phyloP scores from a whole-genome alignment of 2,329 filamentous ascomycete species.

The Colletotrichum scovillei region DNA sequence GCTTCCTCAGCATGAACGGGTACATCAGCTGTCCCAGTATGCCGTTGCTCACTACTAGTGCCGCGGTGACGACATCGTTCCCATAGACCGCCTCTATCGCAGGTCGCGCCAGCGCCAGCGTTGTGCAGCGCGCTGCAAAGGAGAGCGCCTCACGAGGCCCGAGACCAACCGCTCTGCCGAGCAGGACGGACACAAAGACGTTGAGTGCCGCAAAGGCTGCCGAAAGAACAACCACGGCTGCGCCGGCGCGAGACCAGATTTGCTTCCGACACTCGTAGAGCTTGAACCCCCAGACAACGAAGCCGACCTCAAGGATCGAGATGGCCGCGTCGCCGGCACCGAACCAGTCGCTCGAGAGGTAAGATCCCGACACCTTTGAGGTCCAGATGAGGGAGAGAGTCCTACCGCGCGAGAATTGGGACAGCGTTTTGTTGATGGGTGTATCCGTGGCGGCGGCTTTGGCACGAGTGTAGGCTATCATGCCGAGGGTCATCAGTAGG shows the following conservation, averaged over 20 bases:
- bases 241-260: constrained; percentile 55
- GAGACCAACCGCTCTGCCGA: constrained; percentile 52
- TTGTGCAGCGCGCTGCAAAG: constrained; percentile 63
- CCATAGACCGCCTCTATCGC: constrained; percentile 57
- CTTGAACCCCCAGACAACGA: constrained; percentile 65
- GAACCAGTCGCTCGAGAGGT: constrained; percentile 42
- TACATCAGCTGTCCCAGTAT: constrained; percentile 56
- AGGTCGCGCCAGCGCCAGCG: constrained; percentile 60
- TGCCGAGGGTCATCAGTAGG: constrained; percentile 56
- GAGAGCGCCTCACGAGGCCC: constrained; percentile 49
- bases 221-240: constrained; percentile 51
- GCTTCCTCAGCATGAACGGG: constrained; percentile 46
- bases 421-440: constrained; percentile 44
- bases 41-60: constrained; percentile 63
- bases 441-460: constrained; percentile 48
- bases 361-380: constrained; percentile 24
- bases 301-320: constrained; percentile 61
- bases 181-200: constrained; percentile 53
- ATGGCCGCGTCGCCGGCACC: constrained; percentile 62
- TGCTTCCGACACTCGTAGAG: constrained; percentile 61
- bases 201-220: constrained; percentile 52
- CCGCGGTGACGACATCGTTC: constrained; percentile 59
- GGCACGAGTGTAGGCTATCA: constrained; percentile 55
- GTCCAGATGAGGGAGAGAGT: constrained; percentile 51
- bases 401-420: constrained; percentile 47